Conservation (phyloP, 176 grass and related monocot genomes). For the Aegilops sharonensis region DNA sequence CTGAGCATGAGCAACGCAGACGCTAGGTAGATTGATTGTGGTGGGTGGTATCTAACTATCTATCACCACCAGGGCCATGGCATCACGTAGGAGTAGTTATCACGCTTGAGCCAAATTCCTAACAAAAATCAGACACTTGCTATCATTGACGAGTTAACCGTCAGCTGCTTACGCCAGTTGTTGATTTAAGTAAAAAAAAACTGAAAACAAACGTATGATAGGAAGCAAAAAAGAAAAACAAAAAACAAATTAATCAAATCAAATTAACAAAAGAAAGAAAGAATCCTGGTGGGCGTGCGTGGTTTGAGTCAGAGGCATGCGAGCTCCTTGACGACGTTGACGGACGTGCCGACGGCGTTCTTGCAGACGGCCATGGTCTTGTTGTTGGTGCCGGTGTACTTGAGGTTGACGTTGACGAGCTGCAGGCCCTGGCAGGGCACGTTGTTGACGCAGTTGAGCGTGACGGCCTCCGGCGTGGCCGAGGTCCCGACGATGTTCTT, state of each 20-base stretch:
- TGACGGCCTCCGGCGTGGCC: conserved; percentile 43
- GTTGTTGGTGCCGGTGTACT: conserved; percentile 23
- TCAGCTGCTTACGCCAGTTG: not conserved
- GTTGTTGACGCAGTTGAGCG: conserved; percentile 54
- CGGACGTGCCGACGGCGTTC: conserved; percentile 34
- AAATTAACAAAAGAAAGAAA: too few species aligned
- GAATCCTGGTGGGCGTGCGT: too few species aligned
- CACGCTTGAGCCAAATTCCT: not conserved
- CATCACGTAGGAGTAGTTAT: not conserved
- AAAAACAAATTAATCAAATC: too few species aligned
- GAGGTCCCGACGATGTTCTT: conserved; percentile 65
- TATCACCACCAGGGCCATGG: not conserved
- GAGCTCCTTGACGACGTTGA: conserved; percentile 27
- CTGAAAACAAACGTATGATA: too few species aligned
- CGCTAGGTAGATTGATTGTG: not conserved
- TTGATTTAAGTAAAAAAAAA: not conserved
- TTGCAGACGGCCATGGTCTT: conserved; percentile 41
- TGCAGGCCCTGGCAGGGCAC: conserved; percentile 56
- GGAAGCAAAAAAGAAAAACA: too few species aligned
- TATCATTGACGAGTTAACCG: not conserved
- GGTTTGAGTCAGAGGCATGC: conserved; percentile 24
- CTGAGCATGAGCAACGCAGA: not conserved
- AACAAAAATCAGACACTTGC: not conserved
- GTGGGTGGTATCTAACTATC: not conserved
- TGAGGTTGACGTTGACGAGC: conserved; percentile 55